Conservation (phyloP, 495 filamentous ascomycete genomes). For the Penicillium diatomitis region DNA sequence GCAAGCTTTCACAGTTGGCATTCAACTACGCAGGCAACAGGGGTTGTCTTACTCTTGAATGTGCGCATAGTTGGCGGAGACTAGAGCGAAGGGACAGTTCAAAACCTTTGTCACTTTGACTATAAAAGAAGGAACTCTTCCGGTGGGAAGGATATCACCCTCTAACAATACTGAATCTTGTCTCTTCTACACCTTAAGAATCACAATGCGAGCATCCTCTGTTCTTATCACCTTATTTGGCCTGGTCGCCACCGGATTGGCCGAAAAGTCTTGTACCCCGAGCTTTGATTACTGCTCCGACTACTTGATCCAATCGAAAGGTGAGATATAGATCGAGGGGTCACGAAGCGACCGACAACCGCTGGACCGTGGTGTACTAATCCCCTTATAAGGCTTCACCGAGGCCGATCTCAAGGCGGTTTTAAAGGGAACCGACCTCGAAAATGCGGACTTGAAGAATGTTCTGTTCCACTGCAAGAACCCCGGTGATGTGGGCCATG, state of each 20-base stretch:
- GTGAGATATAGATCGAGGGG: conserved; percentile 6
- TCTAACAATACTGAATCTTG: too few relatives aligned
- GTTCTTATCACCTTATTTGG: conserved; percentile 18
- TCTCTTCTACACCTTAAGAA: neutral
- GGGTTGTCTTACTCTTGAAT: too few relatives aligned
- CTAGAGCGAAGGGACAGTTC: too few relatives aligned
- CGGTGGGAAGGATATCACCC: too few relatives aligned
- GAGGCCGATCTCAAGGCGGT: conserved; percentile 23
- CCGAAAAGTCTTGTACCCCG: conserved; percentile 28
- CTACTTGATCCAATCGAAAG: conserved; percentile 24
- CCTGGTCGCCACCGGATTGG: conserved; percentile 18
- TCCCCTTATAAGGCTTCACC: conserved; percentile 19
- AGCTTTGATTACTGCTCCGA: conserved; percentile 35
- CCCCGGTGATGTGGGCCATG: conserved; percentile 28
- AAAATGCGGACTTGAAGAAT: conserved; percentile 21
- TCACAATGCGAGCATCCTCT: conserved; percentile 21
- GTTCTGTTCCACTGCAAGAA: conserved; percentile 34
- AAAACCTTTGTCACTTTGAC: too few relatives aligned
- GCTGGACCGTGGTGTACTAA: neutral
- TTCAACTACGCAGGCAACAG: too few relatives aligned
- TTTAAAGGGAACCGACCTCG: conserved; percentile 23
- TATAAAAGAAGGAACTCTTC: too few relatives aligned
- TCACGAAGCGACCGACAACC: too few relatives aligned
- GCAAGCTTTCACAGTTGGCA: conserved; percentile 7
- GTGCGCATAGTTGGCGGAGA: too few relatives aligned